Evolutionary conservation across 2,329 filamentous ascomycete genomes (phyloP).

Genomic region (Fusarium veterinarium): DNA sequence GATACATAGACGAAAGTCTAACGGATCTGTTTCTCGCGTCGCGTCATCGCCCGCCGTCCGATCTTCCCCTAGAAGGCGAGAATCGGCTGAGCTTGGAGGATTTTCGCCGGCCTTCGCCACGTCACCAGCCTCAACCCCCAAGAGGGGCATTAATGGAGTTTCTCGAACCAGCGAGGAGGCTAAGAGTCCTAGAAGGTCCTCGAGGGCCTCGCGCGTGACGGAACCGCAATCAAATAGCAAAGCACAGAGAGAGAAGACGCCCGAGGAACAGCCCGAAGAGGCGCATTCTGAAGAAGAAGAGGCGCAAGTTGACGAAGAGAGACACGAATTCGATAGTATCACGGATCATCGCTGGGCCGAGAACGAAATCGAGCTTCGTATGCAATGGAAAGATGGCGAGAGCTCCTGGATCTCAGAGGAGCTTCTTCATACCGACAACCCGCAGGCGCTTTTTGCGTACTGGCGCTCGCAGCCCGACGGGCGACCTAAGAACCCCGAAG

Average conservation of each 20-base stretch:
- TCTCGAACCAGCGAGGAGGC: background rate
- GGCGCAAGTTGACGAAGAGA: background rate
- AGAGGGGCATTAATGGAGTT: background rate
- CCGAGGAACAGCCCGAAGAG: background rate
- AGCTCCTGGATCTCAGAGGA: conserved; percentile 51
- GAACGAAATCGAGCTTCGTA: conserved; percentile 46
- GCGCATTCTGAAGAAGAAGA: background rate
- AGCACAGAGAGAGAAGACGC: background rate
- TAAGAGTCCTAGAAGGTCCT: background rate
- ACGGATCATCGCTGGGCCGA: conserved; percentile 46
- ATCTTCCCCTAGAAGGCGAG: conserved; percentile 3
- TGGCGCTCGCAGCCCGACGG: conserved; percentile 47
- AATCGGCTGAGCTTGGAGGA: background rate
- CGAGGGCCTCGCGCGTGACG: background rate
- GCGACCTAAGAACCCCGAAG: conserved; percentile 48
- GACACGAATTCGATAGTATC: conserved; percentile 33
- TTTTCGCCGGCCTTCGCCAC: background rate
- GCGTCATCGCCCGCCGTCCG: background rate
- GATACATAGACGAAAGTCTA: background rate
- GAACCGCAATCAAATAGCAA: background rate
- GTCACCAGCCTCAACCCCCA: background rate
- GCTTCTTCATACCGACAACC: conserved; percentile 49
- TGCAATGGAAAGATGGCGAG: conserved; percentile 48
- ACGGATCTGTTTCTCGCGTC: background rate
- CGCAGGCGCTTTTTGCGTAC: conserved; percentile 47